Base-by-base conservation (phyloP, 768 basidiomycete genomes). In the Suillus bovinus region DNA sequence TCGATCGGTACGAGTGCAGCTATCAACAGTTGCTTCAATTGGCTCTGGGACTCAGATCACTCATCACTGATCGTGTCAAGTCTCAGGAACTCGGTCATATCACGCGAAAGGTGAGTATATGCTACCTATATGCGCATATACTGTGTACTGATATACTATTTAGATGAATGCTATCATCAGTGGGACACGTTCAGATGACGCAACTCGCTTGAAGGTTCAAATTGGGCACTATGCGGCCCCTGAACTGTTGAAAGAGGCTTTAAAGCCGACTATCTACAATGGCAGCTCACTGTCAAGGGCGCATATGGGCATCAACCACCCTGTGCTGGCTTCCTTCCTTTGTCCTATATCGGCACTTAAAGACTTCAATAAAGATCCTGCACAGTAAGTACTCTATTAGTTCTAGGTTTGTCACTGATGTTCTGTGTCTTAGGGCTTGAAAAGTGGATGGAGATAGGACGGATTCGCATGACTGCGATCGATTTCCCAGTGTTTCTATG, bases 271-370 rank as follows among this genome's bases (percentile, higher is more conserved):
- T n/a, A n/a, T n/a, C n/a, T n/a, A n/a, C n/a, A n/a, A n/a, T n/a
- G n/a, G n/a, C n/a, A n/a, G n/a, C n/a, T n/a, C n/a, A n/a, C n/a
- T n/a, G n/a, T n/a, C n/a, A n/a, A n/a, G n/a, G n/a, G n/a, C n/a
- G n/a, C n/a, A n/a, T n/a, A 34, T 64, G 44, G 60, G 63, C n/a
- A 22, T 64, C 2, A 64, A 64, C 8, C 63, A 64, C 38, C 55
- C 49, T 1, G 60, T 50, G 20, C 47, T 64, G 0, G 60, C 60
- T 10, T 5, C 17, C 0, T 49, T 50, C 24, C 55, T 64, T 0
- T 64, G 63, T 24, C 63, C 49, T 0, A 36, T 61, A 4, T 8
- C 2, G 0, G 46, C 29, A 6, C 39, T 58, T 6, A 8, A 1
- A 0, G 55, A 24, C 13, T 62, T 58, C 29, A 16, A 38, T 0